A percentile compares a stretch with the other conserved stretches of the same genome.
Conservation (phyloP, 2,329 filamentous ascomycete genomes). For the Blastomyces gilchristii region DNA sequence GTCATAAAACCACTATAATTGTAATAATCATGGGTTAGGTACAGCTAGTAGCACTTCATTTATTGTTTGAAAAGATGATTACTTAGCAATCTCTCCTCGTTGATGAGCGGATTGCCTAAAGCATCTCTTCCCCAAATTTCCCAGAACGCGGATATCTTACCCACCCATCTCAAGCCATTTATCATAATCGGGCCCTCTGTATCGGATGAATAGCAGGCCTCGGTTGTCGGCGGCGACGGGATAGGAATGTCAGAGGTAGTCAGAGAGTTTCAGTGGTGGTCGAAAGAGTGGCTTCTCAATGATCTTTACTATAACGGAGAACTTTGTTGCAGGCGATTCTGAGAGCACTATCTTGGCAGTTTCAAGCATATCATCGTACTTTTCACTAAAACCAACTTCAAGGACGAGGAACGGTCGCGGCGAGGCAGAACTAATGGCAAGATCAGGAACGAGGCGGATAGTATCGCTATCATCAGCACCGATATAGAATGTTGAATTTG, state of each 20-base stretch:
- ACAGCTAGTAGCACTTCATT: neutral
- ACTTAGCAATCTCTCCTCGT: neutral
- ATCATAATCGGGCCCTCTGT: neutral
- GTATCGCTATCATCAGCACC: neutral
- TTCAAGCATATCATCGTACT: neutral
- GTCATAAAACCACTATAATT: neutral
- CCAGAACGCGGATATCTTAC: neutral
- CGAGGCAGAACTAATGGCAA: neutral
- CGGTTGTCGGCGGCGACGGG: neutral
- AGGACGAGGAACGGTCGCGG: neutral
- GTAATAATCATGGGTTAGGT: neutral
- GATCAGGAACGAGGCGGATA: neutral
- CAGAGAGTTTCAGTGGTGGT: neutral
- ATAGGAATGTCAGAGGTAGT: neutral
- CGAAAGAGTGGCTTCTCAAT: neutral
- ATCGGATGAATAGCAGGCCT: neutral
- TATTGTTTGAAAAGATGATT: neutral
- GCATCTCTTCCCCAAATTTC: slow-evolving; percentile 1
- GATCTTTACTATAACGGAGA: neutral
- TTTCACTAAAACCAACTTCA: neutral
- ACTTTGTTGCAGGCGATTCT: neutral
- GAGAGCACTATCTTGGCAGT: neutral
- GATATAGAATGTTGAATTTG: neutral
- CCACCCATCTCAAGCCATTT: slow-evolving; percentile 2
- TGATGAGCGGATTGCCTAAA: neutral